Evolutionary conservation across 2,329 filamentous ascomycete genomes (phyloP).

Genomic region (Orbilia quercus): DNA sequence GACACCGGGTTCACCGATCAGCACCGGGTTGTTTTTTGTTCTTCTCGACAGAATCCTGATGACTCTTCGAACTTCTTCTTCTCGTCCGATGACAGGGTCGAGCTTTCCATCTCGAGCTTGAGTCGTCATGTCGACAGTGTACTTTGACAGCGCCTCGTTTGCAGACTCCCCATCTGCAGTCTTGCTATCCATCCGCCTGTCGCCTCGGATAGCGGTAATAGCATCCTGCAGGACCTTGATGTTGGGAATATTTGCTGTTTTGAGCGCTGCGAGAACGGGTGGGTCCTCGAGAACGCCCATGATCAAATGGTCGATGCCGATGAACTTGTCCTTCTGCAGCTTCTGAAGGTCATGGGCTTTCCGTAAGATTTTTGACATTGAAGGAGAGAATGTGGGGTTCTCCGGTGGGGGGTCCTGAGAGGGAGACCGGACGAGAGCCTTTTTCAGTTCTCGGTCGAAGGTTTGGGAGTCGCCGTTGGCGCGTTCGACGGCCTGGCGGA

Average conservation of each 20-base stretch:
- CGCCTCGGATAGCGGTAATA: conserved; percentile 91
- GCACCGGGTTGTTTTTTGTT: conserved; percentile 98
- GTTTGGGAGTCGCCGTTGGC: conserved; percentile 92
- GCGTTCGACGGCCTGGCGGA: conserved; percentile 92
- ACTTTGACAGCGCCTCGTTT: conserved; percentile 96
- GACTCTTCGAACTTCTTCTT: conserved; percentile 93
- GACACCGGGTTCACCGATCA: conserved; percentile 97
- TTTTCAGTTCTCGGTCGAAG: conserved; percentile 90
- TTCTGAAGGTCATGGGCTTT: conserved; percentile 90
- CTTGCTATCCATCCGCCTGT: conserved; percentile 92
- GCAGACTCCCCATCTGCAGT: conserved; percentile 86
- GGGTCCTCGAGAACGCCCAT: conserved; percentile 82
- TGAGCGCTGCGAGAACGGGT: conserved; percentile 77
- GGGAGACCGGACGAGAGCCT: conserved; percentile 86
- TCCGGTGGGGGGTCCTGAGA: conserved; percentile 96
- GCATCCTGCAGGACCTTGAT: conserved; percentile 88
- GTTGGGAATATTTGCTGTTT: conserved; percentile 91
- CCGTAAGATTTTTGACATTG: conserved; percentile 83
- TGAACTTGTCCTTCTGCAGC: conserved; percentile 95
- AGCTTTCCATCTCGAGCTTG: conserved; percentile 98
- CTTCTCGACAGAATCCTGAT: conserved; percentile 90
- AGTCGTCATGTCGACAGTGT: conserved; percentile 97
- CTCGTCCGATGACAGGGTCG: conserved; percentile 94
- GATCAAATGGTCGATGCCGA: conserved; percentile 95
- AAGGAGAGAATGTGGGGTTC: conserved; percentile 81